A percentile compares a stretch with the other conserved stretches of the same genome.
These are phyloP conservation scores for Grosmannia serpens DNA, from an alignment of 2,329 filamentous ascomycete genomes.

Conservation along the genomic window DNA sequence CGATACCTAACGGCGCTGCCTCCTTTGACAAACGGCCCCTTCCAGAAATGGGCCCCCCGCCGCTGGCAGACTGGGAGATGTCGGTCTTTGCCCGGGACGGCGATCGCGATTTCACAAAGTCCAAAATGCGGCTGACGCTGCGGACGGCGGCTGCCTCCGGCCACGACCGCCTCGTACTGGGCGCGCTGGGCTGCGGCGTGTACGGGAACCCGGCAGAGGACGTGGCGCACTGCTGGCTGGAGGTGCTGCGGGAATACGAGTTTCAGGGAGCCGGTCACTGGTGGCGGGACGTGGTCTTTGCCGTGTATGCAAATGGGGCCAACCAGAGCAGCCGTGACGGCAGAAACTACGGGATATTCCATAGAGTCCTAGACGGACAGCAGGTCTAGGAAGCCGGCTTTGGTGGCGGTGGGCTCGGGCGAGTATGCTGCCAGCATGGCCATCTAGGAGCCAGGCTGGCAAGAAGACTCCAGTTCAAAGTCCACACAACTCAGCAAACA, in stretches of 20 bases:
- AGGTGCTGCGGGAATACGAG: constrained; percentile 49
- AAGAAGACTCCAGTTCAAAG: too few species aligned
- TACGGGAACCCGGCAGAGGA: constrained; percentile 51
- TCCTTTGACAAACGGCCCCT: too few species aligned
- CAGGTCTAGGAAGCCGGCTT: constrained; percentile 18
- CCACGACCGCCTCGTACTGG: constrained; percentile 51
- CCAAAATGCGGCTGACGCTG: constrained; percentile 51
- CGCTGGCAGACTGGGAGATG: neutral
- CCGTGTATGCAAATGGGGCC: constrained; percentile 38
- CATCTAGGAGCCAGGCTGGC: too few species aligned
- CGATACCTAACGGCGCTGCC: too few species aligned
- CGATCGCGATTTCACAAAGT: constrained; percentile 43
- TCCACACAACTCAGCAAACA: too few species aligned
- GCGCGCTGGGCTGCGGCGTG: constrained; percentile 58
- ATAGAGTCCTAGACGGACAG: constrained; percentile 25
- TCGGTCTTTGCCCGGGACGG: constrained; percentile 25
- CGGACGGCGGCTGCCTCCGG: constrained; percentile 43
- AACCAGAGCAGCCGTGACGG: neutral
- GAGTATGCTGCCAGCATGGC: too few species aligned
- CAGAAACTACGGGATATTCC: constrained; percentile 40
- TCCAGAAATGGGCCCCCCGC: too few species aligned
- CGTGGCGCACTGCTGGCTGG: constrained; percentile 49
- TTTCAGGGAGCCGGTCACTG: constrained; percentile 43
- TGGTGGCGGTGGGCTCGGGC: too few species aligned
- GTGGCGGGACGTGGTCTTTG: constrained; percentile 55